Percentiles rank a stretch among this genome's conserved stretches.
Evolutionary conservation across 148 eudicot species (phyloP).

Genomic region (Nyssa sinensis): DNA sequence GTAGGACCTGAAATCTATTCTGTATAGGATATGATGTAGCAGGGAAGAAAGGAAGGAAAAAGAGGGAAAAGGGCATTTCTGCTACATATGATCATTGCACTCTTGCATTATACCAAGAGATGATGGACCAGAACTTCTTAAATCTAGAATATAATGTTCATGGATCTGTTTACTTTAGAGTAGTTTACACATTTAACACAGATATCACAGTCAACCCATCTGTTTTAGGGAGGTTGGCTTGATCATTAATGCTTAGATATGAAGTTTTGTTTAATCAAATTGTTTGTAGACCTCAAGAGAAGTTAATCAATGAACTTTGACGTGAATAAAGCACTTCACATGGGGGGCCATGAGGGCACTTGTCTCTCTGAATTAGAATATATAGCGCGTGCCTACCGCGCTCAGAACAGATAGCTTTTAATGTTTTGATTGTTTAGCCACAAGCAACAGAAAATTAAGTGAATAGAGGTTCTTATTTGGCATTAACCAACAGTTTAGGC

Average conservation of each 20-base stretch:
- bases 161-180: not conserved
- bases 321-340: slow-evolving; percentile 17
- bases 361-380: slow-evolving; percentile 3
- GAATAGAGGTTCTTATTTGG: too few species aligned
- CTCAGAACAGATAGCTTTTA: slow-evolving; percentile 1
- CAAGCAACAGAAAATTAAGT: too few species aligned
- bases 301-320: slow-evolving; percentile 20
- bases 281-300: slow-evolving; percentile 3
- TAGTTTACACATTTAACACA: not conserved
- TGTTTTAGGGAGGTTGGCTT: not conserved
- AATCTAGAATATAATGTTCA: not conserved
- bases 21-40: not conserved
- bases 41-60: slow-evolving; percentile 1
- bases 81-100: too few species aligned
- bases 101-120: not conserved
- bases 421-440: too few species aligned
- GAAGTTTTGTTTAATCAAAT: slow-evolving; percentile 23
- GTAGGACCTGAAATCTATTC: too few species aligned
- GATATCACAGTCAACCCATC: not conserved
- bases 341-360: slow-evolving; percentile 20
- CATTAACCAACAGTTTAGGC: slow-evolving; percentile 4
- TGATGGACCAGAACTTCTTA: not conserved
- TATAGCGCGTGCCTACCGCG: slow-evolving; percentile 1
- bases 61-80: too few species aligned
- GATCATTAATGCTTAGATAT: slow-evolving; percentile 19